Conservation (phyloP, 2,329 filamentous ascomycete genomes). For the Venturia carpophila region DNA sequence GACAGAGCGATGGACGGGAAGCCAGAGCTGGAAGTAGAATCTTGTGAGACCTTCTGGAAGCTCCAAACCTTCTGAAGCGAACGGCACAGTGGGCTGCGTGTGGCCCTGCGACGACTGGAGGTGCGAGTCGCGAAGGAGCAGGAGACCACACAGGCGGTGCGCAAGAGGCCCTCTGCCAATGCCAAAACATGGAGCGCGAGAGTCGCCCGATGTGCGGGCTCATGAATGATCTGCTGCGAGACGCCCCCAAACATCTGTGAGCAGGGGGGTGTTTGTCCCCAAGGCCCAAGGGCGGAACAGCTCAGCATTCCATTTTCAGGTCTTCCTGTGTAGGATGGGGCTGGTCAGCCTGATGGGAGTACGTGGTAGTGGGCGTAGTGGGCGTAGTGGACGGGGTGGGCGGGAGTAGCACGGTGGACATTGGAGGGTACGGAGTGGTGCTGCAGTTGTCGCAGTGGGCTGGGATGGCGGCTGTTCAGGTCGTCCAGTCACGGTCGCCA, state of each 20-base stretch:
- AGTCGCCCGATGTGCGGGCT: not conserved
- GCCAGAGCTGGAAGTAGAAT: not conserved
- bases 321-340: not conserved
- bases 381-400: too few species aligned
- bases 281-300: not conserved
- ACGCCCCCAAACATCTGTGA: not conserved
- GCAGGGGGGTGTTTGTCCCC: slow-evolving; percentile 4
- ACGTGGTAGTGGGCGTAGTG: too few species aligned
- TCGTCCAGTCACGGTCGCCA: not conserved
- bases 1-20: not conserved
- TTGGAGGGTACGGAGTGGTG: not conserved
- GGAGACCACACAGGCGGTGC: not conserved
- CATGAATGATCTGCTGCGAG: not conserved
- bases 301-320: slow-evolving; percentile 6
- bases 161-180: not conserved
- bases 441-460: not conserved
- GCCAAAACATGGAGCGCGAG: slow-evolving; percentile 8
- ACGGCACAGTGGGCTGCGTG: not conserved
- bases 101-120: not conserved
- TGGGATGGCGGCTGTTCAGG: not conserved
- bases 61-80: slow-evolving; percentile 1
- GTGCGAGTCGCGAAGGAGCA: not conserved
- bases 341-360: not conserved
- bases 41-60: slow-evolving; percentile 2
- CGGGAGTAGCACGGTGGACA: not conserved